Percentiles rank a stretch among this genome's conserved stretches.
Conservation (phyloP, 2,329 filamentous ascomycete genomes). For the Blumeria hordei region DNA sequence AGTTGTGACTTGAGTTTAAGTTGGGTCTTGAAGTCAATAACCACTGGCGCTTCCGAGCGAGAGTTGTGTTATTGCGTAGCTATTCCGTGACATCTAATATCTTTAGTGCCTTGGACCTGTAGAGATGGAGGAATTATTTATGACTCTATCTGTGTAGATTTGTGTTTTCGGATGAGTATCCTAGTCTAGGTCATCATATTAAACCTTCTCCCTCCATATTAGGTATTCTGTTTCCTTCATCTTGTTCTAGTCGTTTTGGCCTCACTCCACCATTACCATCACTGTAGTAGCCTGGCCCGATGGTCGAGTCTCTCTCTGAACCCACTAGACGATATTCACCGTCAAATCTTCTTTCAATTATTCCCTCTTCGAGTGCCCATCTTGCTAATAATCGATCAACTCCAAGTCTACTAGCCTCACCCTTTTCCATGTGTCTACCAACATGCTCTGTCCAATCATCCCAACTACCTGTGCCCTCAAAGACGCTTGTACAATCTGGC, state of each 20-base stretch:
- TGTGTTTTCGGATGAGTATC: too few relatives aligned
- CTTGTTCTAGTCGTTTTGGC: slow-evolving; percentile 9
- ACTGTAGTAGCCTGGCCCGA: slow-evolving; percentile 13
- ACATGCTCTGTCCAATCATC: slow-evolving; percentile 85
- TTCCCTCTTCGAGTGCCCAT: slow-evolving; percentile 38
- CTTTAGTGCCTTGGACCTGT: too few relatives aligned
- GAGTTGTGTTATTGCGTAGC: too few relatives aligned
- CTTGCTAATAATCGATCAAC: slow-evolving; percentile 32
- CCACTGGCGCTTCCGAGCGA: too few relatives aligned
- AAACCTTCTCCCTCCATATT: neutral
- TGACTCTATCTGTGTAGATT: too few relatives aligned
- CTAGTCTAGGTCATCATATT: neutral
- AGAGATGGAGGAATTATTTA: too few relatives aligned
- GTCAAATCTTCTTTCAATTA: slow-evolving; percentile 32
- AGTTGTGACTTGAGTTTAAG: too few relatives aligned
- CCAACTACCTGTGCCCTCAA: slow-evolving; percentile 55
- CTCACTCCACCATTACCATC: slow-evolving; percentile 11
- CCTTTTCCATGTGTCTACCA: slow-evolving; percentile 66
- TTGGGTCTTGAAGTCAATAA: too few relatives aligned
- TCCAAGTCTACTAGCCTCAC: slow-evolving; percentile 30
- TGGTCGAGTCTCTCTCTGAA: slow-evolving; percentile 16
- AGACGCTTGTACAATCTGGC: slow-evolving; percentile 44
- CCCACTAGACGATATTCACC: slow-evolving; percentile 32
- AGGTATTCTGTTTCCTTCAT: slow-evolving; percentile 5
- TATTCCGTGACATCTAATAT: too few relatives aligned